Evolutionary conservation across 352 stramenopile genomes (phyloP).

Genomic region (Phytophthora fragariae): DNA sequence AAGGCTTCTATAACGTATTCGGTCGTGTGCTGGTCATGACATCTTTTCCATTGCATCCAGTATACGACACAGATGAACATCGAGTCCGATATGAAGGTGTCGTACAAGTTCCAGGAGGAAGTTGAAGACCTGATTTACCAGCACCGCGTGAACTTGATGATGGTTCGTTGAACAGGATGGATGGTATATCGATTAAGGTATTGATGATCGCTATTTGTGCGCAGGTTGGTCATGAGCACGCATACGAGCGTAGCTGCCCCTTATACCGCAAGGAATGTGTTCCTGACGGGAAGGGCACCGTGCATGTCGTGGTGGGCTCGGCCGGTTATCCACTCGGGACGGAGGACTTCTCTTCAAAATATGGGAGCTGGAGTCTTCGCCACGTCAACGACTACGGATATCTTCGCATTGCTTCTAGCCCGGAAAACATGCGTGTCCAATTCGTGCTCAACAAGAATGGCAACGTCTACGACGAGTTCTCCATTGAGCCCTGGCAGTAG

Average conservation of each 20-base stretch:
- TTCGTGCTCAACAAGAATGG: conserved; percentile 80
- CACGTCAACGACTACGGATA: conserved; percentile 79
- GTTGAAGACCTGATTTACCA: conserved; percentile 89
- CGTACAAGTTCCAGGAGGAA: conserved; percentile 81
- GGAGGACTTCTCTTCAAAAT: conserved; percentile 60
- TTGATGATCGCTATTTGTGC: conserved; percentile 12
- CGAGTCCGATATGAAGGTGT: conserved; percentile 70
- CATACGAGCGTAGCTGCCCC: conserved; percentile 89
- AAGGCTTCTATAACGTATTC: not conserved
- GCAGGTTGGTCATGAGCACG: conserved; percentile 91
- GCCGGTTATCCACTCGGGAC: conserved; percentile 68
- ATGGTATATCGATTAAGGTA: not conserved
- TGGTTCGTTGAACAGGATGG: conserved; percentile 48
- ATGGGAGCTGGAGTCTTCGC: conserved; percentile 71
- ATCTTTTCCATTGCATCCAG: conserved; percentile 13
- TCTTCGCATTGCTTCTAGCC: conserved; percentile 54
- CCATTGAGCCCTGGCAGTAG: conserved; percentile 40
- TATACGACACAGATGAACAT: conserved; percentile 66
- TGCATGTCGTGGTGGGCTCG: conserved; percentile 85
- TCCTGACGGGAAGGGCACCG: conserved; percentile 54
- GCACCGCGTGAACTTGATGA: conserved; percentile 89
- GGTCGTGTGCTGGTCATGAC: not conserved
- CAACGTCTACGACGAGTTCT: conserved; percentile 69
- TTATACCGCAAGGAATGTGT: conserved; percentile 74
- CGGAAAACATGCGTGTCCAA: conserved; percentile 56